phyloP scores from a whole-genome alignment of 257 asterid species.

The Knoxia roxburghii region DNA sequence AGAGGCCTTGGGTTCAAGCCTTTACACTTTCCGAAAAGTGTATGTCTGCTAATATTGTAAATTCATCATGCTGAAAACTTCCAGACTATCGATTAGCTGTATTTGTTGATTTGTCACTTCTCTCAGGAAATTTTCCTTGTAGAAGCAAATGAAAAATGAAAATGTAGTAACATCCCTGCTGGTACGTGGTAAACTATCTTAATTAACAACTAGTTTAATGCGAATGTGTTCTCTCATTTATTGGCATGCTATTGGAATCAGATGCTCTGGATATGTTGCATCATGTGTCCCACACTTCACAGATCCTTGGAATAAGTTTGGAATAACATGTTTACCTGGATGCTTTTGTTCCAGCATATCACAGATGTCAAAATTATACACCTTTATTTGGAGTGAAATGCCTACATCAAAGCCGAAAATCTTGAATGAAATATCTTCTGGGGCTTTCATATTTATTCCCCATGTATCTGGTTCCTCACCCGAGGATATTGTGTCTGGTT shows the following conservation, averaged over 20 bases:
- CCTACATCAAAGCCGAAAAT: constrained; percentile 45
- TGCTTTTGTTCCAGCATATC: constrained; percentile 48
- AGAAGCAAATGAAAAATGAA: background rate
- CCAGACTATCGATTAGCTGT: background rate
- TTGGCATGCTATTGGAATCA: background rate
- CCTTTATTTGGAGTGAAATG: constrained; percentile 72
- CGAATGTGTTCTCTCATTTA: background rate
- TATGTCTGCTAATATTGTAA: too few relatives aligned
- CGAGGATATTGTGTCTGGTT: constrained; percentile 65
- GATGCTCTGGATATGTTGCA: background rate
- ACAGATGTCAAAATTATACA: constrained; percentile 80
- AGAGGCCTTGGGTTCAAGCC: too few relatives aligned
- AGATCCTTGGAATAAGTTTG: background rate
- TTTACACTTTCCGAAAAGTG: too few relatives aligned
- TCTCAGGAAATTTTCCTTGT: background rate
- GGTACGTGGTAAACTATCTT: too few relatives aligned
- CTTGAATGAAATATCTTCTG: constrained; percentile 49
- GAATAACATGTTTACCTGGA: constrained; percentile 6
- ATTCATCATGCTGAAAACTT: background rate
- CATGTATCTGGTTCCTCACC: constrained; percentile 32
- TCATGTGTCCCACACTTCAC: background rate
- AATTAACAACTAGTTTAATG: background rate
- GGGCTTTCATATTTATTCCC: constrained; percentile 86
- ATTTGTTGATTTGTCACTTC: background rate
- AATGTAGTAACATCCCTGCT: too few relatives aligned